Evolutionary conservation across 1,284 basidiomycete species (phyloP), one percentile per base, ranked within the genome.

Genomic region (Anthracocystis panici-leucophaei): DNA sequence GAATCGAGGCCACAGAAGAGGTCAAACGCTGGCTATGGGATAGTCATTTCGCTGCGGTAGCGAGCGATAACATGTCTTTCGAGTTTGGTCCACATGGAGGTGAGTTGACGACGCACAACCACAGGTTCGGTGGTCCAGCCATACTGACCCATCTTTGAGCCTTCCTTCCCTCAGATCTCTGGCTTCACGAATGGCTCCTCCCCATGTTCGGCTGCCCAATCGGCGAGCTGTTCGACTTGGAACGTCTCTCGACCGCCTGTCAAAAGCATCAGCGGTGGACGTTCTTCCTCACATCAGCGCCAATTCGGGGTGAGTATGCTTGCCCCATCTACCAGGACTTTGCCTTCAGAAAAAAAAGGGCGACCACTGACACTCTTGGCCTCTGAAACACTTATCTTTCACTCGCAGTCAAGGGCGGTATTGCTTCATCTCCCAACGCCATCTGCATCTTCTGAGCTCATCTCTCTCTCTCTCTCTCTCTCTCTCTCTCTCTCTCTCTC

Each of bases 231-330:
- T 73, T 68, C 42, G 74, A 72, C 35, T 66, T 77, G 33, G 69
- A 73, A 54, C 61, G 69, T 9, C 65, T 72, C 10, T 63, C 69
- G 2, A 21, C 54, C 27, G 55, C 65, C 8, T 72, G 69, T 31
- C 51, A 64, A 18, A 65, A 66, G 52, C 65, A 77, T 38, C 46
- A 73, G 25, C 65, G 74, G 11, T 77, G 63, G 62, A 63, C 69
- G 0, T 77, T 77, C 69, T 77, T 77, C 69, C 44, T 76, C 44
- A 69, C 74, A 6, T 73, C 69, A 5, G 73, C 73, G n/a, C 73
- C 73, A 0, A 44, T 58, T 14, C 68, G 73, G 57, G 72, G 63
- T 75, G 38, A 49, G 65, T 57, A 9, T 18, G 16, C 35, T 16
- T 16, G 31, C 9, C 31, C 10, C 8, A 33, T 45, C 44, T 4